Conservation (phyloP, 2,329 filamentous ascomycete species). For the Acephala macrosclerotiorum region DNA sequence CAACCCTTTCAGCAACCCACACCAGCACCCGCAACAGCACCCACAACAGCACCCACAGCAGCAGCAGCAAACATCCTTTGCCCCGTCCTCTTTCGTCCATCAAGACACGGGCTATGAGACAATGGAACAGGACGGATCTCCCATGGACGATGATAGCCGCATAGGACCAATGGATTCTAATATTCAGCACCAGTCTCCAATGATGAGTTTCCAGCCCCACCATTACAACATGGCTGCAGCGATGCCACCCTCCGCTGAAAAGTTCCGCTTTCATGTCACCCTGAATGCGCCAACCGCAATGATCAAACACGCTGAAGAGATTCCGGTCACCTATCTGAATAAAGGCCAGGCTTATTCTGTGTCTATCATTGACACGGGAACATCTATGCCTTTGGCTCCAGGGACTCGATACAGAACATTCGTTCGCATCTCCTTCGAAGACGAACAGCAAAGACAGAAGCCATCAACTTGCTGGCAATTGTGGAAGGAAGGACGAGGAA, state of each 20-base stretch:
- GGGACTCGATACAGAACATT: constrained; percentile 85
- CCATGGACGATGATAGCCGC: constrained; percentile 65
- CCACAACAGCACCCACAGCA: constrained; percentile 55
- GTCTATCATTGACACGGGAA: constrained; percentile 79
- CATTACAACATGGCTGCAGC: constrained; percentile 55
- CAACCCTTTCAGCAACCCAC: constrained; percentile 73
- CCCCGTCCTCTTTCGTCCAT: constrained; percentile 81
- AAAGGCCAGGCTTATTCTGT: constrained; percentile 95
- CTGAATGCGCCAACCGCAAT: constrained; percentile 96
- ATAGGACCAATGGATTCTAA: constrained; percentile 65
- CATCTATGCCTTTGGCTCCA: constrained; percentile 58
- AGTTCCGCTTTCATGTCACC: constrained; percentile 89
- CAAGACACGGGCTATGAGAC: constrained; percentile 82
- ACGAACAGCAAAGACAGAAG: constrained; percentile 88
- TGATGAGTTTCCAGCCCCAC: constrained; percentile 63
- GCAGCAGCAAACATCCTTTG: constrained; percentile 62
- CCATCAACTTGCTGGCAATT: constrained; percentile 87
- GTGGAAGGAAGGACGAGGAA: constrained; percentile 97
- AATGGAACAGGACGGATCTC: constrained; percentile 77
- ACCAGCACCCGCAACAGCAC: constrained; percentile 50
- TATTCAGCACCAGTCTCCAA: constrained; percentile 67
- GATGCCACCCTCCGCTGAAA: constrained; percentile 65
- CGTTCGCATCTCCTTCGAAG: constrained; percentile 95
- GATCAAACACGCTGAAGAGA: constrained; percentile 88
- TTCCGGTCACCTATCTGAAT: constrained; percentile 97